Conservation (phyloP, 257 asterid genomes). For the Echium plantagineum region DNA sequence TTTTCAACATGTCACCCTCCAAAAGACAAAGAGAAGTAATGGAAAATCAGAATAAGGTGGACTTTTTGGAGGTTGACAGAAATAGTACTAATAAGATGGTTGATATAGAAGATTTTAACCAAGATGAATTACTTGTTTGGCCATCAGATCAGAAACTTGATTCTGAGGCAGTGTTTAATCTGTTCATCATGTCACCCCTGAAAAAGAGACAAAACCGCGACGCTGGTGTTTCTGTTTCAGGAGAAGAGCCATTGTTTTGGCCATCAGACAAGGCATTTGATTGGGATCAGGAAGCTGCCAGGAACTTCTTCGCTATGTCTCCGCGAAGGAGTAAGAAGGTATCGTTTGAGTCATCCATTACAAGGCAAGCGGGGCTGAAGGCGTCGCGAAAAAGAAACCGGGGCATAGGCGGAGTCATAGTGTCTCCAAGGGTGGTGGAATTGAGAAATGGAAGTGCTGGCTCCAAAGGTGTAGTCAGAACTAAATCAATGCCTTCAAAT, state of each 20-base stretch:
- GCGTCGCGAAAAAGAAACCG: slow-evolving; percentile 1
- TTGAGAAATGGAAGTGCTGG: not conserved
- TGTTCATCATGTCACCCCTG: slow-evolving; percentile 6
- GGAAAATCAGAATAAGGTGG: not conserved
- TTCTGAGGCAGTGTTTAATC: slow-evolving; percentile 2
- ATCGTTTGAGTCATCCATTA: not conserved
- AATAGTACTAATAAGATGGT: not conserved
- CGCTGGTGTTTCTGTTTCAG: not conserved
- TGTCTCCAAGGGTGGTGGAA: not conserved
- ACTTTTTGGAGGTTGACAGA: not conserved
- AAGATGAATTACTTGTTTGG: slow-evolving; percentile 1
- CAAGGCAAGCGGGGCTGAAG: not conserved
- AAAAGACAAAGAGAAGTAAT: not conserved
- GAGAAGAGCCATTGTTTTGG: slow-evolving; percentile 4
- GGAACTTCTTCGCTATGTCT: not conserved
- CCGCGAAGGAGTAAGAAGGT: not conserved
- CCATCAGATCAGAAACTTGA: slow-evolving; percentile 1
- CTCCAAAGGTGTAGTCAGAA: not conserved
- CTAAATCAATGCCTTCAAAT: slow-evolving; percentile 1
- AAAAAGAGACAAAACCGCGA: slow-evolving; percentile 1
- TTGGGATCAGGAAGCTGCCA: slow-evolving; percentile 1
- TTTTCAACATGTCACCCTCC: slow-evolving; percentile 3
- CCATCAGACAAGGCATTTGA: slow-evolving; percentile 1
- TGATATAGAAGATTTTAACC: not conserved
- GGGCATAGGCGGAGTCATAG: not conserved